A percentile compares a stretch with the other conserved stretches of the same genome.
These are phyloP conservation scores for Trichoderma sp. DNA, from an alignment of 2,329 filamentous ascomycete genomes.

Conservation along the genomic window DNA sequence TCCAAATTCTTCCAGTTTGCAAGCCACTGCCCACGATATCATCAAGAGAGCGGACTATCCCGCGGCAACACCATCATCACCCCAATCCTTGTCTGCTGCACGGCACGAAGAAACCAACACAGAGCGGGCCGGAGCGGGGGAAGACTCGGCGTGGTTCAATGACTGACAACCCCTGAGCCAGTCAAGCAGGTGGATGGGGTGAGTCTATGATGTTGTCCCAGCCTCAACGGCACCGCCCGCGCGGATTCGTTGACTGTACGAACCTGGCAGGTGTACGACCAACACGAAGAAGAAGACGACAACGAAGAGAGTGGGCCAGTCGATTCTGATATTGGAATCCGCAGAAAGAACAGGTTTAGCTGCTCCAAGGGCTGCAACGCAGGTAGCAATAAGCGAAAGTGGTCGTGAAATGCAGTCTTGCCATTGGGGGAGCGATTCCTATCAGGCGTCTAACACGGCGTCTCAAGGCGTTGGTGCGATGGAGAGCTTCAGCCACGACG, in stretches of 20 bases:
- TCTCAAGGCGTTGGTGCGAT: not conserved
- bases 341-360: not conserved
- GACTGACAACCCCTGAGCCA: not conserved
- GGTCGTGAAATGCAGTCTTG: not conserved
- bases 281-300: not conserved
- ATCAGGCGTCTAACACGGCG: not conserved
- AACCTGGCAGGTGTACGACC: not conserved
- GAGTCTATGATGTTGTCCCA: slow-evolving; percentile 5
- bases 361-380: not conserved
- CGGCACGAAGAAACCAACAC: not conserved
- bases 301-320: not conserved
- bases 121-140: not conserved
- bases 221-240: slow-evolving; percentile 12
- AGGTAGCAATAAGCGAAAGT: not conserved
- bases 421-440: not conserved
- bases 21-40: not conserved
- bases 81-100: not conserved
- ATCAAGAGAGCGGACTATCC: not conserved
- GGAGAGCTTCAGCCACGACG: not conserved
- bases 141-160: not conserved
- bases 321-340: not conserved
- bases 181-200: not conserved
- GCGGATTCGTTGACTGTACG: not conserved
- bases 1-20: slow-evolving; percentile 11
- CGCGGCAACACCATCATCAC: not conserved